Percentiles rank a stretch among this genome's conserved stretches.
These are phyloP conservation scores for Yarrowia sp. DNA, from an alignment of 805 yeast species.

Conservation along the genomic window DNA sequence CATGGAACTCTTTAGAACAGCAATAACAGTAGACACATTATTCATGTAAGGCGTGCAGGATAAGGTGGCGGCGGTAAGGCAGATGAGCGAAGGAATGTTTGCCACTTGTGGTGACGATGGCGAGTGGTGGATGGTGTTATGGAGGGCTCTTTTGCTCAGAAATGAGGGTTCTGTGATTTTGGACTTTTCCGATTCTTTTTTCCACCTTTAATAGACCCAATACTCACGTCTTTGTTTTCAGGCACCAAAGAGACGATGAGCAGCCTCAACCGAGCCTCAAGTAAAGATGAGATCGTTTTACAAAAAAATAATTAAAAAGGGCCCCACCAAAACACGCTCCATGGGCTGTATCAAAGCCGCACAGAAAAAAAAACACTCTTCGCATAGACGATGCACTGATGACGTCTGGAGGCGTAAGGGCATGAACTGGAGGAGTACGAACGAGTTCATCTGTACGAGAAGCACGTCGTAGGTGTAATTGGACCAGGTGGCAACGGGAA, in stretches of 20 bases:
- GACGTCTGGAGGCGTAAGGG: not conserved
- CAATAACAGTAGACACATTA: not conserved
- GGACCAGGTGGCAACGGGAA: too few species aligned
- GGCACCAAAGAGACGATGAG: not conserved
- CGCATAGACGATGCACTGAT: not conserved
- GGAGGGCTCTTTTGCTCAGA: too few species aligned
- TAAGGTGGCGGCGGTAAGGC: slow-evolving; percentile 11
- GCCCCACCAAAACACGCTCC: not conserved
- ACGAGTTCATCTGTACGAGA: too few species aligned
- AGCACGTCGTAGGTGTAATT: too few species aligned
- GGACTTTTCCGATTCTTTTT: too few species aligned
- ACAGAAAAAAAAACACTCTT: not conserved
- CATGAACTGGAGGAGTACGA: too few species aligned
- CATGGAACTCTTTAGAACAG: slow-evolving; percentile 7
- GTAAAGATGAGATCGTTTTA: not conserved
- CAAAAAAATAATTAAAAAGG: not conserved
- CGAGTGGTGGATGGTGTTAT: too few species aligned
- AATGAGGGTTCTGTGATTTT: not conserved
- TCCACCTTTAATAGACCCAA: too few species aligned
- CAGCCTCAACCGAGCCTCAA: not conserved
- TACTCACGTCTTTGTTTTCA: not conserved
- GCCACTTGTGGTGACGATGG: not conserved
- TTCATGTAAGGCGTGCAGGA: slow-evolving; percentile 13
- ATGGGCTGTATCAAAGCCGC: not conserved
- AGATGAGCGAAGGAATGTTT: not conserved